Conservation (phyloP, 345 rosid genomes). For the Crucihimalaya himalaica region DNA sequence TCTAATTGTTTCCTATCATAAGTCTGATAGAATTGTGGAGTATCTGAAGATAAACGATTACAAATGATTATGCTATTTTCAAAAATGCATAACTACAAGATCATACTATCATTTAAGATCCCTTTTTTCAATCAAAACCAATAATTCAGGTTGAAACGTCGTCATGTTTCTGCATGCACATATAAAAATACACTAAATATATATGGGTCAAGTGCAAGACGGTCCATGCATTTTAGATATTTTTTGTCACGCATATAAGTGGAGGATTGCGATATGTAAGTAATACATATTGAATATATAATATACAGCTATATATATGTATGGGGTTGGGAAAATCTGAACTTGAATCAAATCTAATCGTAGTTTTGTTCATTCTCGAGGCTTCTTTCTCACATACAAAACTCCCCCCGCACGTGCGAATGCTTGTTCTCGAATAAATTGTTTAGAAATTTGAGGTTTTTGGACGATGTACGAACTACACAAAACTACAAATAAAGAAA, state of each 20-base stretch:
- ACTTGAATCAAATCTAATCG: constrained; percentile 31
- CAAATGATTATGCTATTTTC: neutral
- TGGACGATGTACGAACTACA: constrained; percentile 32
- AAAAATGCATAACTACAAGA: neutral
- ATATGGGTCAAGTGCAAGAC: constrained; percentile 27
- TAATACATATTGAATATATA: neutral
- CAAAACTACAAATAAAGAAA: constrained; percentile 23
- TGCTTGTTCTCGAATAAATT: neutral
- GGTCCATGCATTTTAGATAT: constrained; percentile 32
- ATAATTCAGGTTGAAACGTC: constrained; percentile 24
- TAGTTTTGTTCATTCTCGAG: constrained; percentile 25
- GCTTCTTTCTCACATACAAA: constrained; percentile 30
- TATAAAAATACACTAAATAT: neutral
- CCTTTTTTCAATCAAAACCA: neutral
- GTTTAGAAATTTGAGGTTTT: constrained; percentile 4
- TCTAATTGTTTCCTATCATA: neutral
- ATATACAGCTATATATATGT: neutral
- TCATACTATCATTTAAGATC: neutral
- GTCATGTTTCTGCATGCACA: neutral
- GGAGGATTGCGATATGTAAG: constrained; percentile 30
- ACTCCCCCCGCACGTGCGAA: constrained; percentile 19
- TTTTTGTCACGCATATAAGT: constrained; percentile 1
- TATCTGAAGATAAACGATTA: neutral
- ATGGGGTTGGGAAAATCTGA: constrained; percentile 22
- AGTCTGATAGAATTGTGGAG: neutral